Base-by-base conservation (phyloP, 2,329 filamentous ascomycete genomes). In the Exophiala viscosa region DNA sequence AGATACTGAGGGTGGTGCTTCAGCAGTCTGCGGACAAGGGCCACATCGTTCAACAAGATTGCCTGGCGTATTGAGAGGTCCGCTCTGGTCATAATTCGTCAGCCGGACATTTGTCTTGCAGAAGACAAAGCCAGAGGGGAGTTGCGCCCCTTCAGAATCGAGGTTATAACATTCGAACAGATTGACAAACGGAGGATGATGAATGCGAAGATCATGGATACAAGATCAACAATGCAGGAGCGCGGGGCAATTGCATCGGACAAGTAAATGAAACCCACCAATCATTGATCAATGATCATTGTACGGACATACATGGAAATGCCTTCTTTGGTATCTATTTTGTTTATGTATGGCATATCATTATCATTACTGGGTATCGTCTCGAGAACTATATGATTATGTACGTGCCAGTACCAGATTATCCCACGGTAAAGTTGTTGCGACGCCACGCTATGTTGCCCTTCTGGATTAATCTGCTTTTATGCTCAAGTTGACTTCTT, bases 11-110 rank as follows among this genome's bases (percentile, higher is more conserved):
- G 87, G 65, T 92, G 84, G 54, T 84, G 84, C 59, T 78, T 81
- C 60, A 95, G 77, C 66, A 95, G 90, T 67, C 90, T 87, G 61
- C 79, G 74, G 62, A 90, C 86, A 59, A 95, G 85, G 50, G 83
- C 74, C 69, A 80, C 71, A 67, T 92, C 86, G 69, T 87, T 84
- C 64, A 83, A 79, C 66, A 86, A 80, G 68, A 96, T 92, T 55
- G 90, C 90, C 62, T 90, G 85, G 60, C 90, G 53, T 13, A 59
- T 39, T 14, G 49, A 51, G 23, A 56, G 46, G 36, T 59, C 56
- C 54, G 56, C 53, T 49, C 50, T 38, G 47, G 47, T 38, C 50
- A 55, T 56, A 42, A 45, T 42, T 18, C 8, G 23, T 28, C 23
- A 28, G 23, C 23, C 23, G 8, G 23, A 28, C 23, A 28, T 28